Evolutionary conservation across 2,329 filamentous ascomycete species (phyloP).

Genomic region (Pseudopithomyces maydicus): DNA sequence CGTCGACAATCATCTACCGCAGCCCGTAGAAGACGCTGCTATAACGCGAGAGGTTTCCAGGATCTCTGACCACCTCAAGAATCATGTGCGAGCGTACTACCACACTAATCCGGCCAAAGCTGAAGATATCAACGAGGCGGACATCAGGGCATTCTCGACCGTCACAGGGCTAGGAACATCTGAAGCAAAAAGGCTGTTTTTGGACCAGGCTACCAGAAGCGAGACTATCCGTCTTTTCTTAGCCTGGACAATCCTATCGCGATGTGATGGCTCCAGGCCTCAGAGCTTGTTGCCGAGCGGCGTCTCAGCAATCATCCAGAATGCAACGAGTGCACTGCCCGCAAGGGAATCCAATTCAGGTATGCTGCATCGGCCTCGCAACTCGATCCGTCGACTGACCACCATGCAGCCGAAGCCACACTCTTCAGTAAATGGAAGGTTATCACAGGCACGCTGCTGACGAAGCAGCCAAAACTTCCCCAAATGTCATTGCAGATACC

Average conservation of each 20-base stretch:
- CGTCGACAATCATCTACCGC: constrained; percentile 25
- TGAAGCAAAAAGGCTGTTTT: constrained; percentile 8
- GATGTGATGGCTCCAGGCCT: constrained; percentile 14
- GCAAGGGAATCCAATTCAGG: constrained; percentile 1
- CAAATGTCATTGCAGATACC: constrained; percentile 13
- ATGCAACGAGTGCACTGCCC: constrained; percentile 11
- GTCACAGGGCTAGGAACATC: constrained; percentile 14
- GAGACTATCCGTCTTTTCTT: constrained; percentile 22
- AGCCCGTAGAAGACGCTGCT: constrained; percentile 26
- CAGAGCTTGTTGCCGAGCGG: constrained; percentile 20
- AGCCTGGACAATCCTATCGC: constrained; percentile 22
- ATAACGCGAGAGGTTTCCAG: constrained; percentile 25
- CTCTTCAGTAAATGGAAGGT: background rate
- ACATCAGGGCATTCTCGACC: constrained; percentile 12
- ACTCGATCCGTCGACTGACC: background rate
- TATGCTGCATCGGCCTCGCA: background rate
- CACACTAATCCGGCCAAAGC: constrained; percentile 11
- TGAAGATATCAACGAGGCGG: constrained; percentile 8
- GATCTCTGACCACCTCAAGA: constrained; percentile 32
- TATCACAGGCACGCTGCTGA: constrained; percentile 25
- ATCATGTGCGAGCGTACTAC: constrained; percentile 28
- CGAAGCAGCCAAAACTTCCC: constrained; percentile 14
- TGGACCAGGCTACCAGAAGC: constrained; percentile 14
- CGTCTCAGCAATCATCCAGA: constrained; percentile 5
- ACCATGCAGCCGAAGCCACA: background rate